phyloP scores from a whole-genome alignment of 805 yeast genomes.

The Candida lessepsii region DNA sequence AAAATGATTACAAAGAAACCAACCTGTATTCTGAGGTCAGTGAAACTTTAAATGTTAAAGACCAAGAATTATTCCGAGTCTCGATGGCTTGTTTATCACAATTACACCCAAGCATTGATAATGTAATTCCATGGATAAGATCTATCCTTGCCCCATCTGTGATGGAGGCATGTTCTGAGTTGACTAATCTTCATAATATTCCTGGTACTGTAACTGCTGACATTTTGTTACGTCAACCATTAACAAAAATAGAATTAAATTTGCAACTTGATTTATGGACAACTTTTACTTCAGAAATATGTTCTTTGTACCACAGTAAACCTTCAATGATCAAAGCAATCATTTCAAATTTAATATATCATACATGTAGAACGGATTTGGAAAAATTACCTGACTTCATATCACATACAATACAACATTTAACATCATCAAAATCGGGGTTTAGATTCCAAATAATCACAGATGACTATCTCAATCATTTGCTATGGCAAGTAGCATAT shows the following conservation, averaged over 20 bases:
- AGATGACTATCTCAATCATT: slow-evolving; percentile 20
- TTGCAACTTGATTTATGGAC: slow-evolving; percentile 40
- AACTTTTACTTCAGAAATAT: slow-evolving; percentile 23
- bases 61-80: background rate
- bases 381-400: slow-evolving; percentile 20
- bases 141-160: slow-evolving; percentile 32
- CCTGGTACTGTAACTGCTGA: slow-evolving; percentile 43
- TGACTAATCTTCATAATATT: slow-evolving; percentile 27
- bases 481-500: slow-evolving; percentile 30
- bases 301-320: slow-evolving; percentile 21
- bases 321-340: slow-evolving; percentile 19
- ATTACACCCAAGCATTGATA: background rate
- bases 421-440: slow-evolving; percentile 21
- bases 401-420: slow-evolving; percentile 17
- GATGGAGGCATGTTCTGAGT: slow-evolving; percentile 29
- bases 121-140: slow-evolving; percentile 28
- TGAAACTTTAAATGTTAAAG: background rate
- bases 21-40: background rate
- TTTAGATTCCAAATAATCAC: slow-evolving; percentile 21
- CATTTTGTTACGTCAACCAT: slow-evolving; percentile 37
- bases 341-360: slow-evolving; percentile 28
- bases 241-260: slow-evolving; percentile 27
- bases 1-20: background rate
- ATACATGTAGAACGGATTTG: slow-evolving; percentile 26
- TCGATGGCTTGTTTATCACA: slow-evolving; percentile 3